Conservation (phyloP, 495 filamentous ascomycete species). For the Lineolata rhizophorae region DNA sequence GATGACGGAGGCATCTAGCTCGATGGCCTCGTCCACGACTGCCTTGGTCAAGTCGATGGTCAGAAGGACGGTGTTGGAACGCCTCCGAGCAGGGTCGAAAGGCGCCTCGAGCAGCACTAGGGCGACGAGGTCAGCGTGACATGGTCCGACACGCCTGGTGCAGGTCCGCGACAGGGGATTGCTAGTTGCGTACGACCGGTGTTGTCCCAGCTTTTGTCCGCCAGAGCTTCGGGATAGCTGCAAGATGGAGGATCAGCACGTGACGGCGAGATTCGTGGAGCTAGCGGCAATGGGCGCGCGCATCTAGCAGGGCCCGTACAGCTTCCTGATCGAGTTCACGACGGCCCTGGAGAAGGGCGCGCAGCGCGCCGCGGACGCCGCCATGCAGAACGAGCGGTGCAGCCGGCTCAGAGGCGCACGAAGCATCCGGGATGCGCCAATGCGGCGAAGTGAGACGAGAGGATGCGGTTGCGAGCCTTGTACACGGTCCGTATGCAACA, state of each 20-base stretch:
- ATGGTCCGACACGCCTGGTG: too few relatives aligned
- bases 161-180: too few relatives aligned
- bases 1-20: conserved; percentile 49
- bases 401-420: too few relatives aligned
- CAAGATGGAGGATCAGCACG: too few relatives aligned
- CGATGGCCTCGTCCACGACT: conserved; percentile 84
- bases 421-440: too few relatives aligned
- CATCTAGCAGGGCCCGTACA: conserved; percentile 32
- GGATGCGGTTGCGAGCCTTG: too few relatives aligned
- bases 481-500: too few relatives aligned
- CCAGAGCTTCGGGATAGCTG: conserved; percentile 75
- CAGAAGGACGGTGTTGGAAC: conserved; percentile 58
- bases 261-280: too few relatives aligned
- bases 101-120: conserved; percentile 61
- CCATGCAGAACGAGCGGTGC: too few relatives aligned
- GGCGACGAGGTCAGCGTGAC: neutral
- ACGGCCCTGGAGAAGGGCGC: conserved; percentile 59
- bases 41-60: conserved; percentile 77
- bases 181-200: conserved; percentile 45
- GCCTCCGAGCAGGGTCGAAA: conserved; percentile 29
- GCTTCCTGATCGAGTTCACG: conserved; percentile 54
- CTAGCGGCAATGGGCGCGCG: neutral
- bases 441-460: too few relatives aligned
- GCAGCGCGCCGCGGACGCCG: too few relatives aligned
- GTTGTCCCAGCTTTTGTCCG: conserved; percentile 85